Percentiles rank a stretch among this genome's conserved stretches.
These are phyloP conservation scores for Alternaria panax DNA, from an alignment of 2,329 filamentous ascomycete genomes.

Conservation along the genomic window DNA sequence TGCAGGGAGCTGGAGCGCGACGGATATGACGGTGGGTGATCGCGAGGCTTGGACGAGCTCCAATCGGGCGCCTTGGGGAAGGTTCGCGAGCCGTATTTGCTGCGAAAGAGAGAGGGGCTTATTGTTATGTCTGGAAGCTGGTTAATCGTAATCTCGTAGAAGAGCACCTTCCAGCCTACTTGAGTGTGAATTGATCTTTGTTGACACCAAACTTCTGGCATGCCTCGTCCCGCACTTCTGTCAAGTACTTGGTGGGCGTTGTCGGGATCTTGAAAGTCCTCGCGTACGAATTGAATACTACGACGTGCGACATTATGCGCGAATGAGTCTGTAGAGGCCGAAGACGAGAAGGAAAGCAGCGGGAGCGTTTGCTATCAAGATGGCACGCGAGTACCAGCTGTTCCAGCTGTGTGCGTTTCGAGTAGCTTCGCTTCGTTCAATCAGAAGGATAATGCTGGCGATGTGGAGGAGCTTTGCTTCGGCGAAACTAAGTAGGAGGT, in stretches of 20 bases:
- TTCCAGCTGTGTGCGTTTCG: constrained; percentile 34
- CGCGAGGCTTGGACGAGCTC: constrained; percentile 89
- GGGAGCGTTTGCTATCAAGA: constrained; percentile 37
- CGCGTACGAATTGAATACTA: constrained; percentile 82
- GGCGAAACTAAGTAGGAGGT: constrained; percentile 40
- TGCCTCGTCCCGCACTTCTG: constrained; percentile 85
- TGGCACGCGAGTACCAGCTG: constrained; percentile 38
- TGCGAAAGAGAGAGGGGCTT: constrained; percentile 86
- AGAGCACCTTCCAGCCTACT: constrained; percentile 60
- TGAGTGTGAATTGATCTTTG: constrained; percentile 78
- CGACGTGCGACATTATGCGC: constrained; percentile 84
- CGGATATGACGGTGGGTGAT: constrained; percentile 82
- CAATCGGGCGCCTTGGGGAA: constrained; percentile 85
- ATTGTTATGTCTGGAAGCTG: constrained; percentile 64
- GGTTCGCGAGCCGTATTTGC: constrained; percentile 81
- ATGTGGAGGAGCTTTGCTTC: constrained; percentile 46
- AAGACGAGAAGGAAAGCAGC: constrained; percentile 34
- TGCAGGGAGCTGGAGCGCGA: constrained; percentile 81
- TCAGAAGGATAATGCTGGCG: constrained; percentile 37
- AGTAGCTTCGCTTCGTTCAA: constrained; percentile 38
- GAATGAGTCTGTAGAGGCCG: constrained; percentile 36
- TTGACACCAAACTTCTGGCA: constrained; percentile 81
- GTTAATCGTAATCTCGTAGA: constrained; percentile 1
- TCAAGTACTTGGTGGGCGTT: constrained; percentile 78
- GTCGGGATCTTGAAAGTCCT: constrained; percentile 84